phyloP scores from a whole-genome alignment of 2,329 filamentous ascomycete species.

The Didymella lethalis region DNA sequence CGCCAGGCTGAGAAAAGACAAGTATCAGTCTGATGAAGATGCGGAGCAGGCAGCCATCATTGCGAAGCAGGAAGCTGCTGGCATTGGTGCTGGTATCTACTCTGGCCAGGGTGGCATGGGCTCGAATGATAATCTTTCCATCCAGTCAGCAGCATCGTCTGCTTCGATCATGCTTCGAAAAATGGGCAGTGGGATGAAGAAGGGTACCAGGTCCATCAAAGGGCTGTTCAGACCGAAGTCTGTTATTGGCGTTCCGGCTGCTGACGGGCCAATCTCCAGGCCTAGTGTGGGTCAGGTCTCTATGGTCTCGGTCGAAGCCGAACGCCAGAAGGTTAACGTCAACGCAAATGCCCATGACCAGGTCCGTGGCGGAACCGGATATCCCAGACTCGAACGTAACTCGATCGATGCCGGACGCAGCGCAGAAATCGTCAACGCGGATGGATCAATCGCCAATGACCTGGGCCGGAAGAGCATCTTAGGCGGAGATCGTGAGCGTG shows the following conservation, averaged over 20 bases:
- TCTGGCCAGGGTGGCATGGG: conserved; percentile 85
- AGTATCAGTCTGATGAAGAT: conserved; percentile 70
- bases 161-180: conserved; percentile 95
- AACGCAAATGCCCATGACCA: conserved; percentile 74
- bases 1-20: conserved; percentile 62
- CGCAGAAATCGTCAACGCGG: conserved; percentile 56
- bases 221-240: conserved; percentile 96
- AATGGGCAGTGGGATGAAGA: conserved; percentile 99
- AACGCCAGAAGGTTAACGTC: conserved; percentile 82
- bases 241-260: conserved; percentile 76
- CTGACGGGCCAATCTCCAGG: conserved; percentile 70
- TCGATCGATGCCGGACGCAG: conserved; percentile 71
- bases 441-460: conserved; percentile 52
- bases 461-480: conserved; percentile 83
- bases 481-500: conserved; percentile 86
- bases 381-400: conserved; percentile 83
- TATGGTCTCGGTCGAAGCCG: conserved; percentile 94
- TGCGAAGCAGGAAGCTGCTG: conserved; percentile 88
- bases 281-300: conserved; percentile 85
- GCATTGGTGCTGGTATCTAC: conserved; percentile 93
- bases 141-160: conserved; percentile 88
- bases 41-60: conserved; percentile 92
- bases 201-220: conserved; percentile 86
- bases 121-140: conserved; percentile 93
- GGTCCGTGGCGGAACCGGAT: conserved; percentile 76